Evolutionary conservation across 495 filamentous ascomycete species (phyloP).

Genomic region (Parmelia sp.): DNA sequence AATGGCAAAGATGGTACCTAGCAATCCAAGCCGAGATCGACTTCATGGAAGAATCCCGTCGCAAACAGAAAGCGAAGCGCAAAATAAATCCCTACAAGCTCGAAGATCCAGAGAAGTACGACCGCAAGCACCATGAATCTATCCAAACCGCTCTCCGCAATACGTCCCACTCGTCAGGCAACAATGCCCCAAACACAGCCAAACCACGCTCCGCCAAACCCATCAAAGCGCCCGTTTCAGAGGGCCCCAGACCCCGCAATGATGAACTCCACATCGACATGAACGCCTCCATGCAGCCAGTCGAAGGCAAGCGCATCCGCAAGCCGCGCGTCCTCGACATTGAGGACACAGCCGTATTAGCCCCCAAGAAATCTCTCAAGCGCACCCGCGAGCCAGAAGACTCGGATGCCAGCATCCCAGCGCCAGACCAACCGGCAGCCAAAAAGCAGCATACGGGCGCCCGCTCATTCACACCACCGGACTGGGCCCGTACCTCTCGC

Average conservation of each 20-base stretch:
- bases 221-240: neutral
- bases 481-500: neutral
- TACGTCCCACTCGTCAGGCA: constrained; percentile 10
- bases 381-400: neutral
- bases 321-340: constrained; percentile 27
- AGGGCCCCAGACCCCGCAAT: constrained; percentile 38
- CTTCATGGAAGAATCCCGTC: constrained; percentile 9
- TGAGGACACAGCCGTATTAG: neutral
- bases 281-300: neutral
- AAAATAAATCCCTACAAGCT: constrained; percentile 28
- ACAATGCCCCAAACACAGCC: constrained; percentile 27
- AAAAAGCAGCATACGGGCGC: neutral
- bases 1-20: constrained; percentile 60
- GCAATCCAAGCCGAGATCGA: constrained; percentile 52
- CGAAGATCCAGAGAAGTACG: neutral
- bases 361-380: neutral
- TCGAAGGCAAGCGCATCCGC: constrained; percentile 23
- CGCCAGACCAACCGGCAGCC: neutral
- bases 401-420: neutral
- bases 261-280: constrained; percentile 30
- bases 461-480: neutral
- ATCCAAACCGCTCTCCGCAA: neutral
- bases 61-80: neutral
- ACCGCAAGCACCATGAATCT: neutral
- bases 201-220: neutral